These are phyloP conservation scores for Talaromyces thailandensis DNA, from an alignment of 495 filamentous ascomycete genomes.

Conservation along the genomic window DNA sequence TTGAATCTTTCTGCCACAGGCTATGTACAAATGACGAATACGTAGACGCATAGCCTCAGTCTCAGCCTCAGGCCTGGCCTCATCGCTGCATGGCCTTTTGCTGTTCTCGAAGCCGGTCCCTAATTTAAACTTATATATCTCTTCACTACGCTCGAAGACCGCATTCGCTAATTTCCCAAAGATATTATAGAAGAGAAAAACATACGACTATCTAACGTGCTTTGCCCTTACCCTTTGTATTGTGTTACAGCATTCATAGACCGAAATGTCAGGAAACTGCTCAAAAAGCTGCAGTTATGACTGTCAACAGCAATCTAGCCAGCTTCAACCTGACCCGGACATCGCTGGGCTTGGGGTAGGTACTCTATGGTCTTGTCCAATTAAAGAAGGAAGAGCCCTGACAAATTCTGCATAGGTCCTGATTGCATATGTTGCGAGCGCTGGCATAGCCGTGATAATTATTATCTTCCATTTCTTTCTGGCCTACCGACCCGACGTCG, in stretches of 20 bases:
- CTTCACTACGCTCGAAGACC: background rate
- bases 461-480: background rate
- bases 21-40: no score
- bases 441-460: background rate
- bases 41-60: background rate
- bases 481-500: background rate
- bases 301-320: background rate
- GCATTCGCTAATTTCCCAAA: background rate
- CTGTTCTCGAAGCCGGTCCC: background rate
- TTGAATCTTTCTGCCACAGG: no score
- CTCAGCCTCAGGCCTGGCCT: background rate
- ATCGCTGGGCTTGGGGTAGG: background rate
- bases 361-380: background rate
- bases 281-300: background rate
- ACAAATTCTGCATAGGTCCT: background rate
- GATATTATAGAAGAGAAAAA: background rate
- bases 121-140: background rate
- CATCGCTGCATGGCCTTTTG: background rate
- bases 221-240: background rate
- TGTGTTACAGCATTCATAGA: background rate
- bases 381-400: background rate
- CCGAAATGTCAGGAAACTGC: background rate
- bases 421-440: background rate
- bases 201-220: background rate
- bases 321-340: background rate